Evolutionary conservation across 129 eudicot species (phyloP).

Genomic region (Tagetes erecta): DNA sequence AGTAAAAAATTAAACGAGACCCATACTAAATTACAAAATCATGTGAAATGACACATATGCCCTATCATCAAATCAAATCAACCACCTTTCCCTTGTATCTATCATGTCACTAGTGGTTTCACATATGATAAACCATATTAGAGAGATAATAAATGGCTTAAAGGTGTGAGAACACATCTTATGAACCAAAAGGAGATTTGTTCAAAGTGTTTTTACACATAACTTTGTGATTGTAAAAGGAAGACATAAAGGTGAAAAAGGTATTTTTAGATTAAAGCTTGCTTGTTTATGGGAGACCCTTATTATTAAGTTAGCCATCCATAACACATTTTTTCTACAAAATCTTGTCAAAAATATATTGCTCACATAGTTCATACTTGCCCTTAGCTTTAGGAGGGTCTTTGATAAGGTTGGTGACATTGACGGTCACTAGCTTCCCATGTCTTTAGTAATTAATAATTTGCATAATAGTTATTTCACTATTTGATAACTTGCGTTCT

Average conservation of each 20-base stretch:
- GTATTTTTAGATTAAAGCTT: conserved; percentile 34
- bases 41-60: not conserved
- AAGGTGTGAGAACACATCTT: conserved; percentile 42
- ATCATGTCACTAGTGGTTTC: conserved; percentile 15
- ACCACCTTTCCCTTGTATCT: not conserved
- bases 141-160: conserved; percentile 25
- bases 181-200: conserved; percentile 29
- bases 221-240: conserved; percentile 31
- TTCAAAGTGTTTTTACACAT: conserved; percentile 27
- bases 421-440: conserved; percentile 30
- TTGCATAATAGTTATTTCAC: not conserved
- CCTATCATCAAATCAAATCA: not conserved
- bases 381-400: conserved; percentile 26
- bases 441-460: conserved; percentile 9
- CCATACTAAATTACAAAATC: not conserved
- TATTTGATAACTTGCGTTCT: not conserved
- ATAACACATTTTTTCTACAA: conserved; percentile 23
- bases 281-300: conserved; percentile 35
- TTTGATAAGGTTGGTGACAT: conserved; percentile 36
- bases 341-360: conserved; percentile 32
- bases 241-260: conserved; percentile 38
- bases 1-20: not conserved
- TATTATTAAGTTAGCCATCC: conserved; percentile 32
- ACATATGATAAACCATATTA: conserved; percentile 28
- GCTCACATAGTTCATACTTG: conserved; percentile 34